Base-by-base conservation (phyloP, 1,284 basidiomycete genomes). In the Gymnopus androsaceus region DNA sequence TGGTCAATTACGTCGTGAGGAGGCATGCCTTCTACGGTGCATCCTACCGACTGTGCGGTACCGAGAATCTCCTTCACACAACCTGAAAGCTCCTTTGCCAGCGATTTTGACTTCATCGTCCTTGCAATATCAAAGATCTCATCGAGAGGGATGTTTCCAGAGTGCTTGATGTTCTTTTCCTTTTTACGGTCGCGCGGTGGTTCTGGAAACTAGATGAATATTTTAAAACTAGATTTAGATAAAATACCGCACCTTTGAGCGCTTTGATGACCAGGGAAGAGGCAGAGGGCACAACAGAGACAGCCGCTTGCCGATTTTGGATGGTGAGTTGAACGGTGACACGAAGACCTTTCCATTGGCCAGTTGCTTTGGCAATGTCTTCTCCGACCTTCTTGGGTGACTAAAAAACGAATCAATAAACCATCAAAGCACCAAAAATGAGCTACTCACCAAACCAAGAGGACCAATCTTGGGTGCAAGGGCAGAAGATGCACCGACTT, bases 371-470 rank as follows among this genome's bases (percentile, higher is more conserved):
- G 71, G 97, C 97, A 72, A 99, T 99, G 81, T 99, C 97, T 92
- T 99, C 97, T 81, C 97, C 97, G 79, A 99, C 95, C 84, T 99
- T 99, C 85, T 99, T 99, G 72, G 97, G 96, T 59, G 97, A 98
- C 95, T 98, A 66, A 47, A 27, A 55, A 54, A 1, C 19, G n/a
- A 47, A 4, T 15, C 7, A 19, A 47, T 12, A 15, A 25, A 6
- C 12, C n/a, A 8, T 14, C 8, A 25, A 12, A 37, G 17, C 7
- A 27, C 21, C 2, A 23, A 37, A 4, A 49, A 36, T 33, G 42
- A 11, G n/a, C n/a, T 11, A 81, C 94, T 73, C 75, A 98, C 96
- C 70, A 99, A 82, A 94, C 96, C 96, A 69, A 99, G 89, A 80
- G 97, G 97, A 87, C 97, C 97, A 75, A 99, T 98, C 88, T 99